phyloP scores from a whole-genome alignment of 2,329 filamentous ascomycete species.

The Ophiocordyceps camponoti-rufipedis region DNA sequence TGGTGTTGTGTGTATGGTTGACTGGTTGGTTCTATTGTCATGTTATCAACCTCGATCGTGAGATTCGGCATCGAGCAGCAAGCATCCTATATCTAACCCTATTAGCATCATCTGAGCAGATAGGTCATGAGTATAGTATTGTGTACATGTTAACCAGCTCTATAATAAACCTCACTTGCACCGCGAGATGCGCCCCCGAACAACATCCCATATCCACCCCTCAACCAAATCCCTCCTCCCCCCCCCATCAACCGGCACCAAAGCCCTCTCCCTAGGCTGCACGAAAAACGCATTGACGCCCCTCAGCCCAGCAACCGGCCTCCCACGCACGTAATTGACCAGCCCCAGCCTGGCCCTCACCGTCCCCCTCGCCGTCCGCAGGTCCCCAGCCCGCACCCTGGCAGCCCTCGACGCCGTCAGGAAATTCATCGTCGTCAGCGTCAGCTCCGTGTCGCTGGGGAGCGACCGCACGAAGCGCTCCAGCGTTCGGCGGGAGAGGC shows the following conservation, averaged over 20 bases:
- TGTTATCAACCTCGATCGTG: no score
- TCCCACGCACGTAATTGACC: conserved; percentile 23
- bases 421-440: conserved; percentile 35
- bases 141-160: no score
- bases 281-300: conserved; percentile 21
- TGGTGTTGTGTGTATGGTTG: no score
- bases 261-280: conserved; percentile 8
- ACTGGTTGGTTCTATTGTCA: no score
- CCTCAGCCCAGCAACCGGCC: conserved; percentile 15
- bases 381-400: conserved; percentile 19
- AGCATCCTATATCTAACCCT: no score
- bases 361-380: conserved; percentile 8
- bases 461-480: conserved; percentile 29
- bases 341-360: conserved; percentile 15
- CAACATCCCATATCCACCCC: conserved; percentile 22
- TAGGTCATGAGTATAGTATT: no score
- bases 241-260: not conserved
- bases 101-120: no score
- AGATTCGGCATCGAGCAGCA: no score
- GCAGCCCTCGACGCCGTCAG: conserved; percentile 35
- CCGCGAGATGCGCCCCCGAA: conserved; percentile 10
- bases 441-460: conserved; percentile 25
- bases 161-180: no score
- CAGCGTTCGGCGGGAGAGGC: conserved; percentile 37
- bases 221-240: conserved; percentile 11